A percentile compares a stretch with the other conserved stretches of the same genome.
These are phyloP conservation scores for Xanthoparmelia taractica DNA, from an alignment of 495 filamentous ascomycete genomes.

Conservation along the genomic window DNA sequence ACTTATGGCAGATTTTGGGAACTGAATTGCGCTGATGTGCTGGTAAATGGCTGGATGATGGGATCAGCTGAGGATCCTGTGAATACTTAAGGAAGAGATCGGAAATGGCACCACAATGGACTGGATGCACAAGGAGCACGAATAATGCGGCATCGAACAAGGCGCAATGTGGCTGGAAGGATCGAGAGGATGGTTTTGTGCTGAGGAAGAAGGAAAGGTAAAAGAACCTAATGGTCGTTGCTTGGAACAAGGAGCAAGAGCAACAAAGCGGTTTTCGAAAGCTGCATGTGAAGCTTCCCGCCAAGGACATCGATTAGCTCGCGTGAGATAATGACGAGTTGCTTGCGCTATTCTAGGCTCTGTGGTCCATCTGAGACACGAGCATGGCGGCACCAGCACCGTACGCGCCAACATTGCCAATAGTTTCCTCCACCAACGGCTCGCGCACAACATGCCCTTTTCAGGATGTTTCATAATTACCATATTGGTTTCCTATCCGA, in stretches of 20 bases:
- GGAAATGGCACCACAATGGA: not conserved
- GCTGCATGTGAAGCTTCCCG: no score
- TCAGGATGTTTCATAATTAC: no score
- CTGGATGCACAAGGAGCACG: not conserved
- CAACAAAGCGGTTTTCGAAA: not conserved
- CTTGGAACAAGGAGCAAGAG: not conserved
- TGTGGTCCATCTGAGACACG: no score
- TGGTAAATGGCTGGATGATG: not conserved
- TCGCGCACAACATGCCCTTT: no score
- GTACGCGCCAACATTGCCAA: no score
- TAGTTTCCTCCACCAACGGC: no score
- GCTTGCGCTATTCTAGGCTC: not conserved
- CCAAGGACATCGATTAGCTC: not conserved
- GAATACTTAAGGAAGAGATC: not conserved
- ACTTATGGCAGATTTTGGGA: not conserved
- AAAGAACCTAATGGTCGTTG: not conserved
- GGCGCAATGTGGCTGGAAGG: not conserved
- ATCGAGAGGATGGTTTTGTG: not conserved
- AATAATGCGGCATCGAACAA: not conserved
- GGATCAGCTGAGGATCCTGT: not conserved
- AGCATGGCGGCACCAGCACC: no score
- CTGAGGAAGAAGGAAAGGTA: not conserved
- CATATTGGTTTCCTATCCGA: no score
- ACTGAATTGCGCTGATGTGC: not conserved
- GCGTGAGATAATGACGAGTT: not conserved